Base-by-base conservation (phyloP, 768 basidiomycete genomes). In the Pisolithus albus region DNA sequence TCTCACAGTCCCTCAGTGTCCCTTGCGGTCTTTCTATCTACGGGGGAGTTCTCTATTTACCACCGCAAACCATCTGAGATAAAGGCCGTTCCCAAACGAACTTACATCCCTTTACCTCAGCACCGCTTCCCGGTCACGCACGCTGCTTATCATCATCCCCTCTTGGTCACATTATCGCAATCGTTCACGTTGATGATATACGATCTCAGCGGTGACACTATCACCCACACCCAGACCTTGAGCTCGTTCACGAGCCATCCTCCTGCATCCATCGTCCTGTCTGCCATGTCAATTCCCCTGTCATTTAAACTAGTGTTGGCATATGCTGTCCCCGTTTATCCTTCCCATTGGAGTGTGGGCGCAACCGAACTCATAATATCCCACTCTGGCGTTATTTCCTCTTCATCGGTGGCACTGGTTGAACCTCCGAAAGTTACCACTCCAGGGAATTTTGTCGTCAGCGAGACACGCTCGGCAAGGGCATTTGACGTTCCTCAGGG, bases 201-300 rank as follows among this genome's bases (percentile, higher is more conserved):
- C 63, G 82, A 88, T 61, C 63, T 90, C 40, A 80, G 80, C 13
- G 71, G 69, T 24, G 73, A 77, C 55, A 68, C 61, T 8, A 72
- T 82, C 45, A 69, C 64, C 9, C 82, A 77, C 56, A 78, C 75
- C 1, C 86, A 90, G 65, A 84, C 84, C 1, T 70, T 91, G 16
- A 79, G 76, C 30, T 86, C 88, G 1, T 90, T 86, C 66, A 84
- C 86, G 8, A 88, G 86, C 3, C 84, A 83, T 64, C 86, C 86
- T 1, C 89, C 90, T 2, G 79, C 82, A 4, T 90, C 88, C 4
- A 68, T 92, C n/a, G 79, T 89, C n/a, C 69, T 92, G 43, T 87
- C 88, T 21, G 72, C 76, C 21, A 47, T 67, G 54, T 79, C 80
- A 21, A 75, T 82, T 16, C 60, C 78, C 9, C 63, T 70, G 10